These are phyloP conservation scores for Tetrapisispora namnaoensis DNA, from an alignment of 805 yeast genomes.

Conservation along the genomic window DNA sequence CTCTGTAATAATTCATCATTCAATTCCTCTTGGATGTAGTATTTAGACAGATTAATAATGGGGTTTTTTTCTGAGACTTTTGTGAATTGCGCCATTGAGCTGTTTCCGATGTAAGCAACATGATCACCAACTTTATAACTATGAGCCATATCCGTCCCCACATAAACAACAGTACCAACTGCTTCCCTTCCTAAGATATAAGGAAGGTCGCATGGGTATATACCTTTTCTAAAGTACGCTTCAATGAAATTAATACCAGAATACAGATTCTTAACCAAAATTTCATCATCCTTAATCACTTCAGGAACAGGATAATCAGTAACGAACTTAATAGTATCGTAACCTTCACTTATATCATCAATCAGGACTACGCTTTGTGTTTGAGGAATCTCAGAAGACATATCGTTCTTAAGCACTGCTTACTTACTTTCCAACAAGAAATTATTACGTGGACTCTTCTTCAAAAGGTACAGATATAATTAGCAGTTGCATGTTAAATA, in stretches of 20 bases:
- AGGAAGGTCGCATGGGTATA: conserved; percentile 57
- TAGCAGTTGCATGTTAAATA: no score
- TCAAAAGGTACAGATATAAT: no score
- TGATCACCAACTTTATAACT: conserved; percentile 57
- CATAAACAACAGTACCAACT: conserved; percentile 55
- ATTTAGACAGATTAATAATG: conserved; percentile 40
- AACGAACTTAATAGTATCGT: conserved; percentile 49
- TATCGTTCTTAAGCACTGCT: background rate
- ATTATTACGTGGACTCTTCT: no score
- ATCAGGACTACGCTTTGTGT: conserved; percentile 48
- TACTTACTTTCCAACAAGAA: background rate
- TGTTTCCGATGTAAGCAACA: conserved; percentile 45
- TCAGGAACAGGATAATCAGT: conserved; percentile 48
- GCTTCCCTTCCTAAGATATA: conserved; percentile 66
- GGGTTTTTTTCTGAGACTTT: conserved; percentile 32
- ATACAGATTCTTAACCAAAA: conserved; percentile 63
- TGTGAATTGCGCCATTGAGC: conserved; percentile 68
- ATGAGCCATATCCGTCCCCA: conserved; percentile 48
- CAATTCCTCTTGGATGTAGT: conserved; percentile 15
- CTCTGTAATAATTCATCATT: conserved; percentile 41
- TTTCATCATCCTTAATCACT: conserved; percentile 39
- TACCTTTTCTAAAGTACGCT: conserved; percentile 69
- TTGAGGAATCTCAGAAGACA: conserved; percentile 34
- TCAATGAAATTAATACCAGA: conserved; percentile 82
- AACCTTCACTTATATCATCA: conserved; percentile 42